Conservation (phyloP, 305 asterid species). For the Solanum hybrid region DNA sequence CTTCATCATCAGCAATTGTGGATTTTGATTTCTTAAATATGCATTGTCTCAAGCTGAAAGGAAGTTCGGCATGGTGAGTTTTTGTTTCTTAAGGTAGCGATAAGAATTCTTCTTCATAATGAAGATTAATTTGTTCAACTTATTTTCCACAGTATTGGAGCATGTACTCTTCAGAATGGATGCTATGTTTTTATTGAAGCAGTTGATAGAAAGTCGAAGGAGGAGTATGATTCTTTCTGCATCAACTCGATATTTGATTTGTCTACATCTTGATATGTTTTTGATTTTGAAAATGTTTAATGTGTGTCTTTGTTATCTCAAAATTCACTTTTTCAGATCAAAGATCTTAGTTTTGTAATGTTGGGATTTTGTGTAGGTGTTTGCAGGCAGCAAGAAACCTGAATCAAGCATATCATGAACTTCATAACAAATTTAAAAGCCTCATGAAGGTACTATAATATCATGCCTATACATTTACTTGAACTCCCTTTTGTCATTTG, state of each 20-base stretch:
- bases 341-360: no score
- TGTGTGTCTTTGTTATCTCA: no score
- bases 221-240: conserved; percentile 24
- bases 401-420: conserved; percentile 15
- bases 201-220: conserved; percentile 24
- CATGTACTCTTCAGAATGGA: conserved; percentile 19
- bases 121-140: neutral
- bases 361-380: conserved; percentile 20
- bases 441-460: conserved; percentile 12
- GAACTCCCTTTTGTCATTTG: no score
- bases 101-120: neutral
- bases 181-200: conserved; percentile 20
- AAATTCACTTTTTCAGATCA: no score
- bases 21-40: conserved; percentile 22
- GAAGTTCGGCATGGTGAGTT: conserved; percentile 48
- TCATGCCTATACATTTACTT: neutral
- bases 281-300: no score
- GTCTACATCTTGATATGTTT: no score
- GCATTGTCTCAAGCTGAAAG: conserved; percentile 42
- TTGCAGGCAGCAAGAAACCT: conserved; percentile 12
- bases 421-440: conserved; percentile 12
- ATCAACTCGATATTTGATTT: no score
- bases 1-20: conserved; percentile 10
- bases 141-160: conserved; percentile 40
- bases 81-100: neutral